Conservation (phyloP, 1,139 yeast species). For the Saccharomyces hybrid region DNA sequence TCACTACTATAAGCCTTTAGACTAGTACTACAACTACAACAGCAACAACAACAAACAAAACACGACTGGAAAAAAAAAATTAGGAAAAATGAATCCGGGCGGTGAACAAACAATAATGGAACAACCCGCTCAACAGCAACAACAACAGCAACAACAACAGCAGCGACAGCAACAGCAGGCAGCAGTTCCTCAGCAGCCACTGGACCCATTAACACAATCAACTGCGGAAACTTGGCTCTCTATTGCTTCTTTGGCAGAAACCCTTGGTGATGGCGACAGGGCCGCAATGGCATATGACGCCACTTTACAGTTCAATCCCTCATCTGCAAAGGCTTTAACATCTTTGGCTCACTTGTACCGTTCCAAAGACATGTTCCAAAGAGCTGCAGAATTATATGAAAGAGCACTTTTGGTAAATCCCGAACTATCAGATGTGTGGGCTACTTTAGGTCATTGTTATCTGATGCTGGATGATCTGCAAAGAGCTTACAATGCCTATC, state of each 20-base stretch:
- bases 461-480: constrained; percentile 93
- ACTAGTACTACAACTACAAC: neutral
- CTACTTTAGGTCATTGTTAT: constrained; percentile 92
- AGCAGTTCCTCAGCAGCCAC: constrained; percentile 34
- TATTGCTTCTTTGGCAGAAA: constrained; percentile 83
- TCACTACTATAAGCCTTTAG: neutral
- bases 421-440: constrained; percentile 96
- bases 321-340: constrained; percentile 75
- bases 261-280: constrained; percentile 80
- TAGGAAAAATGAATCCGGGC: neutral
- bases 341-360: constrained; percentile 85
- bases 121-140: constrained; percentile 8
- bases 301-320: constrained; percentile 82
- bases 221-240: constrained; percentile 93
- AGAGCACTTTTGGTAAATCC: constrained; percentile 75
- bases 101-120: constrained; percentile 1
- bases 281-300: constrained; percentile 86
- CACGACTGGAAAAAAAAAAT: neutral
- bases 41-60: neutral
- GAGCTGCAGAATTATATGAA: constrained; percentile 91
- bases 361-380: constrained; percentile 79
- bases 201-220: constrained; percentile 46
- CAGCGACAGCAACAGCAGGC: constrained; percentile 49
- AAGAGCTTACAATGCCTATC: constrained; percentile 93
- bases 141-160: constrained; percentile 7